Percentiles rank a stretch among this genome's conserved stretches.
phyloP scores from a whole-genome alignment of 75 land plant species.

The Cunninghamia lanceolata region DNA sequence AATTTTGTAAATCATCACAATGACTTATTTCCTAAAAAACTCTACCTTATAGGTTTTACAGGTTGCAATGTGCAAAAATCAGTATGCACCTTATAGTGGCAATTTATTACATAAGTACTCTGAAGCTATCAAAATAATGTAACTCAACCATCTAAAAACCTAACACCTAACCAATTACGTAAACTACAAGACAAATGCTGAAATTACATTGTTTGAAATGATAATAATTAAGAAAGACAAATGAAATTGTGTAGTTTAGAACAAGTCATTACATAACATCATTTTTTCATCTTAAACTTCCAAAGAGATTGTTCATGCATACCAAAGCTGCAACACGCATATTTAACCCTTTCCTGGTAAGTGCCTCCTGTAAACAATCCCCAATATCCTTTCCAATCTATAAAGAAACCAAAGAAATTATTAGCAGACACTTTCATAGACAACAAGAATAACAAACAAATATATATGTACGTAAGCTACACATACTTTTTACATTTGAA shows the following conservation, averaged over 20 bases:
- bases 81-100: neutral
- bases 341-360: conserved; percentile 49
- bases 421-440: neutral
- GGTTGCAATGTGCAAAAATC: neutral
- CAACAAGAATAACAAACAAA: neutral
- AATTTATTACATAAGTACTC: neutral
- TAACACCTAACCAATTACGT: neutral
- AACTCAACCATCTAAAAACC: neutral
- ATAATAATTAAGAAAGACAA: neutral
- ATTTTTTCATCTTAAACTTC: neutral
- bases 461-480: neutral
- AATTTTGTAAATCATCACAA: neutral
- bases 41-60: neutral
- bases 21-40: neutral
- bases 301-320: conserved; percentile 13
- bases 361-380: conserved; percentile 59
- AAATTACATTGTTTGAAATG: neutral
- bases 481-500: neutral
- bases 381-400: conserved; percentile 85
- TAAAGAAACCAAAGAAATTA: conserved; percentile 6
- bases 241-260: neutral
- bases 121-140: neutral
- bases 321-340: conserved; percentile 84
- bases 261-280: neutral
- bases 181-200: neutral